Conservation (phyloP, 1,284 basidiomycete species). For the Coniferiporia sulphurascens region DNA sequence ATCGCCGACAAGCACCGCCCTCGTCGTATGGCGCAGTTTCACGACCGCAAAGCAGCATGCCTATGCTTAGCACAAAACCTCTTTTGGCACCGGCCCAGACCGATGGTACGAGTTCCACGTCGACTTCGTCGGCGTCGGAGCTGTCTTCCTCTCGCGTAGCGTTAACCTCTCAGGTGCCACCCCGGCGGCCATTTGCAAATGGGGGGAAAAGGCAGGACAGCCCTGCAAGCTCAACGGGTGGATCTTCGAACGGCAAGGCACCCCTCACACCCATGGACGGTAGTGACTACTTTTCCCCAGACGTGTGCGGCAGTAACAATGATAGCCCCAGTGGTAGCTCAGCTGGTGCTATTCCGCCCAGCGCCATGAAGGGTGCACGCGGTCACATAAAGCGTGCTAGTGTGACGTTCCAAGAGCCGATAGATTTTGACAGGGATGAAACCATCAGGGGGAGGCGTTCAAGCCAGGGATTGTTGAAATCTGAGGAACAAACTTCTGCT, state of each 20-base stretch:
- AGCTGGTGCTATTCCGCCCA: slow-evolving; percentile 8
- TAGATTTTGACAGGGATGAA: slow-evolving; percentile 13
- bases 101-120: background rate
- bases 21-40: slow-evolving; percentile 67
- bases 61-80: slow-evolving; percentile 5
- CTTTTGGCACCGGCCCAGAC: slow-evolving; percentile 1
- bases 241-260: slow-evolving; percentile 25
- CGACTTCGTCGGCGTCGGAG: slow-evolving; percentile 9
- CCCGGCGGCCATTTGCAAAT: slow-evolving; percentile 8
- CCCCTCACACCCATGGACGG: slow-evolving; percentile 28
- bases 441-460: slow-evolving; percentile 11
- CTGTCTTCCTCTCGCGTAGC: background rate
- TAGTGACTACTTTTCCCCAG: slow-evolving; percentile 17
- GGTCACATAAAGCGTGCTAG: slow-evolving; percentile 16
- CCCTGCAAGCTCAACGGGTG: slow-evolving; percentile 26
- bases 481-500: background rate
- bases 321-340: slow-evolving; percentile 14
- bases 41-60: slow-evolving; percentile 35
- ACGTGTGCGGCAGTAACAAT: slow-evolving; percentile 8
- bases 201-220: slow-evolving; percentile 20
- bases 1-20: slow-evolving; percentile 47
- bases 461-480: background rate
- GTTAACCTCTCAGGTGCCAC: background rate
- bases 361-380: slow-evolving; percentile 17
- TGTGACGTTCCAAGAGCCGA: slow-evolving; percentile 16